A percentile compares a stretch with the other conserved stretches of the same genome.
Conservation (phyloP, 495 filamentous ascomycete species). For the Neurospora terricola region DNA sequence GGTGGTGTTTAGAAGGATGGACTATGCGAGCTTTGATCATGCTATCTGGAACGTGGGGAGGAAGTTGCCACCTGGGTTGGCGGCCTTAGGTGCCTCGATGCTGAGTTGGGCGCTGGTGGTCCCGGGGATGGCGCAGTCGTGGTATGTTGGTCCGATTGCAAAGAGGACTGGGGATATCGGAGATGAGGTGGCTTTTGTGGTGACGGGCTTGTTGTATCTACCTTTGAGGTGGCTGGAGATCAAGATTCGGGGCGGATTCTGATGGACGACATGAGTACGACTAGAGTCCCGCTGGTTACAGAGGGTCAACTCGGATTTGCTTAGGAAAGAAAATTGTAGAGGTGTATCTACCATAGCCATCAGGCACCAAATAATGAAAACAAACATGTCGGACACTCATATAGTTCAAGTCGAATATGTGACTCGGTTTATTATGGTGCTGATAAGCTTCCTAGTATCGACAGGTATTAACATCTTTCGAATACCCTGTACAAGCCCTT, state of each 20-base stretch:
- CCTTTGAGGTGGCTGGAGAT: slow-evolving; percentile 32
- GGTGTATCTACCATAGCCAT: neutral
- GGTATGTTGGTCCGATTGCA: slow-evolving; percentile 43
- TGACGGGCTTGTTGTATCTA: slow-evolving; percentile 36
- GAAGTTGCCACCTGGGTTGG: slow-evolving; percentile 36
- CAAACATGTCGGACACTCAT: neutral
- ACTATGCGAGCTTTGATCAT: slow-evolving; percentile 31
- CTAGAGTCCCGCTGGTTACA: neutral
- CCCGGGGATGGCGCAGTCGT: slow-evolving; percentile 41
- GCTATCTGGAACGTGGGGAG: slow-evolving; percentile 36
- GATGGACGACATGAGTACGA: neutral
- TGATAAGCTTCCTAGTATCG: neutral
- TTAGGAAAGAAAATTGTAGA: neutral
- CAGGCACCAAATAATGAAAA: neutral
- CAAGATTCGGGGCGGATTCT: slow-evolving; percentile 14
- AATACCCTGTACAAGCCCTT: slow-evolving; percentile 97
- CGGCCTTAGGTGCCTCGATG: slow-evolving; percentile 28
- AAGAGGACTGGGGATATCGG: slow-evolving; percentile 43
- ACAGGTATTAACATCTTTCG: slow-evolving; percentile 64
- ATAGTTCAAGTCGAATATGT: neutral
- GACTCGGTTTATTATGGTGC: neutral
- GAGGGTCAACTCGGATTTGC: neutral
- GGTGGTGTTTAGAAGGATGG: slow-evolving; percentile 32
- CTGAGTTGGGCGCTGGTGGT: slow-evolving; percentile 33
- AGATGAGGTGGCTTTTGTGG: slow-evolving; percentile 41